Evolutionary conservation across 2,329 filamentous ascomycete species (phyloP), one percentile per base, ranked within the genome.

Genomic region (Lecanicillium sp.): DNA sequence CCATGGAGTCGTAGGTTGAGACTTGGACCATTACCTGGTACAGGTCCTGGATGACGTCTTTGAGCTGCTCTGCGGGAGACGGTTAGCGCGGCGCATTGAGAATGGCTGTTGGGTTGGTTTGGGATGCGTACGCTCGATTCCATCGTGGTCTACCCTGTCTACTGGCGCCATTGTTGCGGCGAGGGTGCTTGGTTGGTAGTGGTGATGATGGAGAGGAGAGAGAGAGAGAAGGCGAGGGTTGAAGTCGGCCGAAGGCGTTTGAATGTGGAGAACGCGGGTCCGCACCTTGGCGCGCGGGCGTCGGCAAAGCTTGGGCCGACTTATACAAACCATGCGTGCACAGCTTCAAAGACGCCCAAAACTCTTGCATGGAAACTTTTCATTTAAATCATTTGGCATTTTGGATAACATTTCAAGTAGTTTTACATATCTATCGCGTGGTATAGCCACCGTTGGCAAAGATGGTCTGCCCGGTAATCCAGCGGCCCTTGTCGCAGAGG

Each of bases 21-120:
- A 74, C 66, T 52, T 81, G 76, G 33, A 82, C 73, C 67, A 79
- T 75, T 43, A 80, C 59, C 48, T 77, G 68, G 65, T 76, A 80
- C 29, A 80, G 68, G 48, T 77, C 73, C 51, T 80, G 74, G 55
- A 81, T 76, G 44, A 77, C 66, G 50, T 76, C 68, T 52, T 78
- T 75, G 59, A 79, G 64, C 58, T 75, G 66, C 48, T 70, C 75
- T 78, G 49, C 12, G 3, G n/a, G 4, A 20, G 20, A 9, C 31
- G 7, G 38, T 53, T 33, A 50, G 49, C 29, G 11, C 11, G 22
- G 20, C n/a, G 2, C 9, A 9, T 14, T 17, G 16, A n/a, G 29
- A 9, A 13, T 7, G 6, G 2, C 4, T 4, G 9, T 4, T 3
- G 11, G 17, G 5, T 12, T 6, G 22, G 9, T 7, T 2, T 6